phyloP scores from a whole-genome alignment of 768 basidiomycete species.

The Pleurotus cornucopiae region DNA sequence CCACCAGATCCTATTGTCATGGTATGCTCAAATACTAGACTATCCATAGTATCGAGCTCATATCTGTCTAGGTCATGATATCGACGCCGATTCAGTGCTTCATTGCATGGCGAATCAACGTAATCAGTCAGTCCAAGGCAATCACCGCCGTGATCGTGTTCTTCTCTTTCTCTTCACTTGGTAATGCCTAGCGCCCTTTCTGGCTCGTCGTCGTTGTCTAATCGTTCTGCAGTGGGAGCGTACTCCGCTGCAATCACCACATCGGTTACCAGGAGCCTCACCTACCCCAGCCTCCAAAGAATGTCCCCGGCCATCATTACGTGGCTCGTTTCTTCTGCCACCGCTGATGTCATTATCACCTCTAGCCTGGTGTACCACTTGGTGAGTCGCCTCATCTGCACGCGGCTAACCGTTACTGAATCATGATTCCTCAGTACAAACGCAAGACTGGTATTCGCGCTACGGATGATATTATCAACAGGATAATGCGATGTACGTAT shows the following conservation, averaged over 20 bases:
- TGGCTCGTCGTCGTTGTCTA: background rate
- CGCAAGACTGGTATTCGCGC: constrained; percentile 2
- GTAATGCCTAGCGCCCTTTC: background rate
- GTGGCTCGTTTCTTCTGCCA: constrained; percentile 7
- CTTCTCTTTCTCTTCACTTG: constrained; percentile 7
- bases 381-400: background rate
- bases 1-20: constrained; percentile 7
- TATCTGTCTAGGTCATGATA: constrained; percentile 7
- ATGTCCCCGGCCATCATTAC: constrained; percentile 2
- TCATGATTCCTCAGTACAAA: background rate
- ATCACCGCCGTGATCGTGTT: constrained; percentile 3
- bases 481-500: constrained; percentile 4
- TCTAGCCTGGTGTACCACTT: constrained; percentile 4
- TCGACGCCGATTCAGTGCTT: constrained; percentile 10
- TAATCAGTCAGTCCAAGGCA: constrained; percentile 5
- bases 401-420: too few relatives aligned
- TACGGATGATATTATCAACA: constrained; percentile 7
- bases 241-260: background rate
- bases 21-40: background rate
- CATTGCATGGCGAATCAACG: constrained; percentile 9
- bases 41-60: background rate
- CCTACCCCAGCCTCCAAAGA: background rate
- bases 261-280: background rate
- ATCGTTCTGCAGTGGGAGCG: background rate
- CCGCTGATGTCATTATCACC: constrained; percentile 9